These are phyloP conservation scores for Amanita inopinata DNA, from an alignment of 768 basidiomycete genomes.

Conservation along the genomic window DNA sequence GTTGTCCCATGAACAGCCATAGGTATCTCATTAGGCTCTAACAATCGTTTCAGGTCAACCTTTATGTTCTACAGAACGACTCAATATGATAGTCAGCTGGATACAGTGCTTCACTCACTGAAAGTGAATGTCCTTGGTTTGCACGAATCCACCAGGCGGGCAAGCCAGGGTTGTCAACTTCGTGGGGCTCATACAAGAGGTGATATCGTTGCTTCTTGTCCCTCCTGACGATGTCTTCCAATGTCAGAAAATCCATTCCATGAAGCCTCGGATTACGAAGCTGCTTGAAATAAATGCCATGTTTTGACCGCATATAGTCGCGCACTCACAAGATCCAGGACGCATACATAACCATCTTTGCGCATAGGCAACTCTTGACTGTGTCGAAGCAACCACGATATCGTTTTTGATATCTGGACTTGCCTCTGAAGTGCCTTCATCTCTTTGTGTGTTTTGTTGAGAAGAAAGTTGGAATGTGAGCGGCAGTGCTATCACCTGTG, in stretches of 20 bases:
- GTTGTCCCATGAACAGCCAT: constrained; percentile 82
- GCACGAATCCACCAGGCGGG: constrained; percentile 80
- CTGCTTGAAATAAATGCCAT: constrained; percentile 17
- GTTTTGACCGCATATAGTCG: not conserved
- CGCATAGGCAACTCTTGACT: constrained; percentile 75
- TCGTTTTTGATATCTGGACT: constrained; percentile 70
- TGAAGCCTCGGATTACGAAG: constrained; percentile 61
- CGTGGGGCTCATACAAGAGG: constrained; percentile 37
- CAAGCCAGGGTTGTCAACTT: not conserved
- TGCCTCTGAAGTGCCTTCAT: constrained; percentile 15
- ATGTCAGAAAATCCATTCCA: constrained; percentile 36
- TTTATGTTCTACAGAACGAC: constrained; percentile 43
- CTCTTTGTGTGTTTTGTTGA: too few species aligned
- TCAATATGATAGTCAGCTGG: not conserved
- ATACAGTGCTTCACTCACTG: constrained; percentile 35
- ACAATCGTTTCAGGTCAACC: constrained; percentile 53
- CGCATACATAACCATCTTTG: constrained; percentile 76
- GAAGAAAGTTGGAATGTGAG: too few species aligned
- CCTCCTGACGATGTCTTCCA: constrained; percentile 55
- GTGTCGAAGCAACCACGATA: constrained; percentile 90
- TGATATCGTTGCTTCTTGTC: constrained; percentile 64
- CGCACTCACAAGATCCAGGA: constrained; percentile 66
- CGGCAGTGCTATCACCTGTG: too few species aligned
- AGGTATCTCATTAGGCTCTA: constrained; percentile 52
- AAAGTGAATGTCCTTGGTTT: constrained; percentile 83